Percentiles rank a stretch among this genome's conserved stretches.
These are phyloP conservation scores for Vaucheria bursata DNA, from an alignment of 352 stramenopile genomes.

Conservation along the genomic window DNA sequence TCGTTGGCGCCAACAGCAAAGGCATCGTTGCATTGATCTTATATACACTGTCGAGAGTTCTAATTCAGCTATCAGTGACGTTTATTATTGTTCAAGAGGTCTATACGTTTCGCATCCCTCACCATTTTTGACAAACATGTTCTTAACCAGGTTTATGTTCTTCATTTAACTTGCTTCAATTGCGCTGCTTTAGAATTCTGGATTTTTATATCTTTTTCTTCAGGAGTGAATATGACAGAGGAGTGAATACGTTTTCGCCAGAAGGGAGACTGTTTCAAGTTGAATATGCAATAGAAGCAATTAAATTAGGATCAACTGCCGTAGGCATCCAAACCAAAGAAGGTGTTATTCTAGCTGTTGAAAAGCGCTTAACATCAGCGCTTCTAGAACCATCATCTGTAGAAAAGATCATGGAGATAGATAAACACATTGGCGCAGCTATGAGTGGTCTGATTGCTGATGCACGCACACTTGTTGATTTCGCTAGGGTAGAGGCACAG, in stretches of 20 bases:
- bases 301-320: conserved; percentile 95
- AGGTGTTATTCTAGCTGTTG: conserved; percentile 91
- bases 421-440: conserved; percentile 90
- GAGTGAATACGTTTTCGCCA: conserved; percentile 98
- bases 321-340: conserved; percentile 96
- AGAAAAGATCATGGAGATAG: conserved; percentile 99
- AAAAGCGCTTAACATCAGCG: conserved; percentile 93
- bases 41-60: no score
- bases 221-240: conserved; percentile 89
- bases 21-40: no score
- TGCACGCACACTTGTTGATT: conserved; percentile 94
- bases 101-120: no score
- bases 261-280: conserved; percentile 96
- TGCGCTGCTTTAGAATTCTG: conserved; percentile 3
- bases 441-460: conserved; percentile 98
- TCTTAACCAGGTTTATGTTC: conserved; percentile 76
- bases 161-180: no score
- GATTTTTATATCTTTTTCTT: no score
- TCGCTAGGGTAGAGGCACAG: conserved; percentile 95
- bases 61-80: no score
- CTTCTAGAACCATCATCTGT: conserved; percentile 88
- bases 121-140: no score
- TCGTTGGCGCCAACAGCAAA: no score
- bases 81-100: no score
- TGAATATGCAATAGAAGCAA: conserved; percentile 96